phyloP scores from a whole-genome alignment of 75 land plant species.

The Pinus tabuliformis region DNA sequence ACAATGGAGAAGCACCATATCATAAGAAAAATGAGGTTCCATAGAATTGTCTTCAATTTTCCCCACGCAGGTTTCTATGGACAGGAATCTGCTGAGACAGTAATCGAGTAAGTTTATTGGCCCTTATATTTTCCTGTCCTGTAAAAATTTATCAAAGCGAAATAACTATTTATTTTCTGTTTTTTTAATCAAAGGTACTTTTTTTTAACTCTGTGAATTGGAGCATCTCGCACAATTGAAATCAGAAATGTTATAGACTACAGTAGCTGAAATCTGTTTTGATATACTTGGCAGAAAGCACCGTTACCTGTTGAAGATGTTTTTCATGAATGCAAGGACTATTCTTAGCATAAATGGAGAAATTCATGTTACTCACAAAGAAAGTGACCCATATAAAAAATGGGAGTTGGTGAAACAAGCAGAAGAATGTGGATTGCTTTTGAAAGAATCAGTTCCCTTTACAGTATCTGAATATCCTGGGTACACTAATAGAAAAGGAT shows the following conservation, averaged over 20 bases:
- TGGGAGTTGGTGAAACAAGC: conserved; percentile 17
- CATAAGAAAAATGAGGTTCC: conserved; percentile 24
- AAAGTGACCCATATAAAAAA: not conserved
- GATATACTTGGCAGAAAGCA: not conserved
- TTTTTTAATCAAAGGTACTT: too few relatives aligned
- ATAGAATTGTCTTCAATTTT: conserved; percentile 53
- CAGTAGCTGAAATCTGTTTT: too few relatives aligned
- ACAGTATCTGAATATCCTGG: conserved; percentile 8
- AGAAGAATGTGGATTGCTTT: not conserved
- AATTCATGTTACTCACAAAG: conserved; percentile 13
- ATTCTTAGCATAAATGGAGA: not conserved
- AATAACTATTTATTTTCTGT: too few relatives aligned
- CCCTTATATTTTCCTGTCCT: too few relatives aligned
- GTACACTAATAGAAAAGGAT: conserved; percentile 16
- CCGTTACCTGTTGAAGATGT: not conserved
- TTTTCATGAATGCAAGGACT: conserved; percentile 13
- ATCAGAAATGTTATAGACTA: too few relatives aligned
- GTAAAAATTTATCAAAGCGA: too few relatives aligned
- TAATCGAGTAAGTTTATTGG: not conserved
- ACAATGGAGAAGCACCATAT: conserved; percentile 21
- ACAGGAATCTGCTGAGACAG: conserved; percentile 6
- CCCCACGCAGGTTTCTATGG: conserved; percentile 60
- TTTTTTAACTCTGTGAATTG: too few relatives aligned
- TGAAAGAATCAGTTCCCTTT: conserved; percentile 1
- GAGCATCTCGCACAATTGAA: too few relatives aligned